Evolutionary conservation across 176 grass and related monocot species (phyloP).

Genomic region (Typha latifolia): DNA sequence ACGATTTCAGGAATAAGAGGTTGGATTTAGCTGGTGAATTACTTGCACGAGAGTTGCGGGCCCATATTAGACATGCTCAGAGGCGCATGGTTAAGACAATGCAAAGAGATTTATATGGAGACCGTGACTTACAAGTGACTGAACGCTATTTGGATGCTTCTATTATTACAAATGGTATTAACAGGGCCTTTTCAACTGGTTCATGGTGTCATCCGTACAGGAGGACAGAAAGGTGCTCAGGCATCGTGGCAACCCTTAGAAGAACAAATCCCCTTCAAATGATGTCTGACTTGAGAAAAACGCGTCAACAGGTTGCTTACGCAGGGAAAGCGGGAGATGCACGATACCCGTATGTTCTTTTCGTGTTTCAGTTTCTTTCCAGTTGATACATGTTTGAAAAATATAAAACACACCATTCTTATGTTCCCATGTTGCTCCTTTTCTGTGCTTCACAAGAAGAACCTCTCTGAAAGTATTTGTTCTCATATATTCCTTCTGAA

Average conservation of each 20-base stretch:
- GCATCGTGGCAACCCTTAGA: conserved; percentile 78
- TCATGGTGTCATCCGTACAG: conserved; percentile 88
- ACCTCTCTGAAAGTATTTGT: no score
- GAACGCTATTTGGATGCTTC: conserved; percentile 60
- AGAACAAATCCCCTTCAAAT: conserved; percentile 94
- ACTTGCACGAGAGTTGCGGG: conserved; percentile 74
- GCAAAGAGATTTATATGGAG: conserved; percentile 86
- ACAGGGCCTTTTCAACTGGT: conserved; percentile 80
- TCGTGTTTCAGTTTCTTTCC: conserved; percentile 2
- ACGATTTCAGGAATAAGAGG: conserved; percentile 95
- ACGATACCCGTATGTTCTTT: conserved; percentile 87
- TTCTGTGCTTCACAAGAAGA: no score
- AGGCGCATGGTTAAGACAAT: conserved; percentile 79
- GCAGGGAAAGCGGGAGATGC: conserved; percentile 93
- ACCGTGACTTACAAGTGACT: conserved; percentile 52
- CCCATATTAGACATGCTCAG: conserved; percentile 77
- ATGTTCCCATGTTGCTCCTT: neutral
- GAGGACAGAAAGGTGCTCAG: conserved; percentile 57
- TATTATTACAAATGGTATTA: conserved; percentile 85
- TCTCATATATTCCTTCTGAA: no score
- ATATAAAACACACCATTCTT: neutral
- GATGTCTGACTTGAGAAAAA: conserved; percentile 90
- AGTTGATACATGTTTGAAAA: neutral
- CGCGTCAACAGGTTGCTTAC: conserved; percentile 82
- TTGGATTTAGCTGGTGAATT: conserved; percentile 72